phyloP scores from a whole-genome alignment of 139 green algal species.

The Chlorella ohadii region DNA sequence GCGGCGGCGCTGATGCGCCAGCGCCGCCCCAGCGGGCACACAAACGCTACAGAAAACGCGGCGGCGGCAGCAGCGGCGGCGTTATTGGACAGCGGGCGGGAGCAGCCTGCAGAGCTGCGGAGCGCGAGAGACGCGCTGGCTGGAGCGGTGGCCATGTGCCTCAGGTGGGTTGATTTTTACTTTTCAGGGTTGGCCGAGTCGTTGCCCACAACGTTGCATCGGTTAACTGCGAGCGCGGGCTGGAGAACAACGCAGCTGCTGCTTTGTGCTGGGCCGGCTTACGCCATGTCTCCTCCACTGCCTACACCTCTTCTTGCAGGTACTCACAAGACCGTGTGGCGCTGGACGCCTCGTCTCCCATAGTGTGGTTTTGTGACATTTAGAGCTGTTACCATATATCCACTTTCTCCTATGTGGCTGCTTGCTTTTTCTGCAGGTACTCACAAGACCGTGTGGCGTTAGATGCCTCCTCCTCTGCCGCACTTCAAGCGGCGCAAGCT shows the following conservation, averaged over 20 bases:
- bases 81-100: neutral
- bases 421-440: neutral
- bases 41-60: neutral
- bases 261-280: too few species aligned
- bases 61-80: neutral
- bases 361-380: too few species aligned
- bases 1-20: neutral
- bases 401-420: too few species aligned
- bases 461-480: neutral
- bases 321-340: constrained; percentile 17
- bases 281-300: too few species aligned
- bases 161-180: constrained; percentile 17
- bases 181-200: too few species aligned
- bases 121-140: neutral
- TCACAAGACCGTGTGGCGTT: constrained; percentile 14
- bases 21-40: neutral
- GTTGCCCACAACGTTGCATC: too few species aligned
- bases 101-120: constrained; percentile 4
- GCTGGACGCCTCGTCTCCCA: neutral
- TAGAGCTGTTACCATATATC: too few species aligned
- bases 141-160: constrained; percentile 20
- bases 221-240: too few species aligned
- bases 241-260: too few species aligned
- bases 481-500: neutral
- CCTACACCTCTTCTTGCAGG: constrained; percentile 1